These are phyloP conservation scores for Macrophomina pseudophaseolina DNA, from an alignment of 2,329 filamentous ascomycete genomes.

Conservation along the genomic window DNA sequence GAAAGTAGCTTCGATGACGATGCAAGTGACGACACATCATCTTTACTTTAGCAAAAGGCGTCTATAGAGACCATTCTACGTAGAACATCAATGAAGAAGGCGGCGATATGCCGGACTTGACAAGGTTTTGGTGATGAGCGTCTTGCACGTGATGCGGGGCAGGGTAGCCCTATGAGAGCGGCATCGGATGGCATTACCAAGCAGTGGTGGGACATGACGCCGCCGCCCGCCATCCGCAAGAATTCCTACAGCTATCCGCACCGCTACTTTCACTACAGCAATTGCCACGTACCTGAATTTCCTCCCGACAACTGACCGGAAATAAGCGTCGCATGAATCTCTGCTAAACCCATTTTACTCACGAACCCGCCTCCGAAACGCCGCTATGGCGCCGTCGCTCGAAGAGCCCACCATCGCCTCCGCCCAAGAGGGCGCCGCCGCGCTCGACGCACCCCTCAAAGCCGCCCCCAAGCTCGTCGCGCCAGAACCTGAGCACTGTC, in stretches of 20 bases:
- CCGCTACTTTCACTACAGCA: slow-evolving; percentile 13
- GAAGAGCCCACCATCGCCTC: slow-evolving; percentile 68
- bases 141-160: slow-evolving; percentile 23
- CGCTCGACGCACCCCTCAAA: slow-evolving; percentile 74
- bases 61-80: slow-evolving; percentile 15
- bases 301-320: too few relatives aligned
- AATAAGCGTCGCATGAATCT: too few relatives aligned
- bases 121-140: background rate
- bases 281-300: background rate
- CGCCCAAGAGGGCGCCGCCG: slow-evolving; percentile 48
- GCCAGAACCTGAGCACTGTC: slow-evolving; percentile 95
- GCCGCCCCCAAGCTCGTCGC: slow-evolving; percentile 84
- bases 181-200: slow-evolving; percentile 27
- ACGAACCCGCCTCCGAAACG: background rate
- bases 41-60: background rate
- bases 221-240: slow-evolving; percentile 17
- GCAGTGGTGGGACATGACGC: slow-evolving; percentile 22
- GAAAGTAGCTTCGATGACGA: slow-evolving; percentile 42
- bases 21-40: background rate
- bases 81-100: slow-evolving; percentile 14
- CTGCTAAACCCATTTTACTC: too few relatives aligned
- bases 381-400: slow-evolving; percentile 76
- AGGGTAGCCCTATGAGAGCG: slow-evolving; percentile 23
- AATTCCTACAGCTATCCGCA: slow-evolving; percentile 23
- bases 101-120: slow-evolving; percentile 1